phyloP scores from a whole-genome alignment of 768 basidiomycete species.

The Royoungia palumana region DNA sequence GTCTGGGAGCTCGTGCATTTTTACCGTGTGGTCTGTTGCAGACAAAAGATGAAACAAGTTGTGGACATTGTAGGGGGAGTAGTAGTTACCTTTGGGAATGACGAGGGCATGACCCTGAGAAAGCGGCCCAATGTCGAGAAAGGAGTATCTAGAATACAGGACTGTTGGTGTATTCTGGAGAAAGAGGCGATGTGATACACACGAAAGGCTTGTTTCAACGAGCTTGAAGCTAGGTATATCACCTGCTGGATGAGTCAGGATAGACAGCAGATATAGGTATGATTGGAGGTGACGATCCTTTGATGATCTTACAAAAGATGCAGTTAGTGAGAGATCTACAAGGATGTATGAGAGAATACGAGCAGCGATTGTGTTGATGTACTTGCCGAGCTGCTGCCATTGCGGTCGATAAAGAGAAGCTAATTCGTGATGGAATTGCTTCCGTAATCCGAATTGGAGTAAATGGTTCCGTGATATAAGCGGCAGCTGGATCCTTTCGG shows the following conservation, averaged over 20 bases:
- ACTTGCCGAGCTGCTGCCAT: slow-evolving; percentile 24
- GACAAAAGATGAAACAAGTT: background rate
- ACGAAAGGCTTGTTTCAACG: slow-evolving; percentile 71
- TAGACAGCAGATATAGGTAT: background rate
- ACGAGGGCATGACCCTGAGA: slow-evolving; percentile 89
- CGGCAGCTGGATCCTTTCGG: too few relatives aligned
- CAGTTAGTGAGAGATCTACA: slow-evolving; percentile 59
- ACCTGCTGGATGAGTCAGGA: slow-evolving; percentile 41
- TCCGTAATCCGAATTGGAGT: too few relatives aligned
- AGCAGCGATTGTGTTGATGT: background rate
- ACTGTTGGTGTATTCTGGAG: too few relatives aligned
- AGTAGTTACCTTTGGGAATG: slow-evolving; percentile 82
- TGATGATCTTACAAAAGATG: slow-evolving; percentile 95
- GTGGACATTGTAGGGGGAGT: too few relatives aligned
- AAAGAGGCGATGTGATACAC: slow-evolving; percentile 26
- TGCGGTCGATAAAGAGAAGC: background rate
- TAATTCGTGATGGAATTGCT: too few relatives aligned
- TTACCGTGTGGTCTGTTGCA: slow-evolving; percentile 72
- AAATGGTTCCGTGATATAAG: too few relatives aligned
- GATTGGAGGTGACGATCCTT: slow-evolving; percentile 45
- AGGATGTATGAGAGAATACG: background rate
- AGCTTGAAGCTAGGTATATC: slow-evolving; percentile 90
- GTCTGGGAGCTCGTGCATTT: slow-evolving; percentile 86
- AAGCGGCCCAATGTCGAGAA: slow-evolving; percentile 90
- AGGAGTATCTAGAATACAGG: slow-evolving; percentile 56